Conservation (phyloP, 345 rosid species). For the Heritiera littoralis region DNA sequence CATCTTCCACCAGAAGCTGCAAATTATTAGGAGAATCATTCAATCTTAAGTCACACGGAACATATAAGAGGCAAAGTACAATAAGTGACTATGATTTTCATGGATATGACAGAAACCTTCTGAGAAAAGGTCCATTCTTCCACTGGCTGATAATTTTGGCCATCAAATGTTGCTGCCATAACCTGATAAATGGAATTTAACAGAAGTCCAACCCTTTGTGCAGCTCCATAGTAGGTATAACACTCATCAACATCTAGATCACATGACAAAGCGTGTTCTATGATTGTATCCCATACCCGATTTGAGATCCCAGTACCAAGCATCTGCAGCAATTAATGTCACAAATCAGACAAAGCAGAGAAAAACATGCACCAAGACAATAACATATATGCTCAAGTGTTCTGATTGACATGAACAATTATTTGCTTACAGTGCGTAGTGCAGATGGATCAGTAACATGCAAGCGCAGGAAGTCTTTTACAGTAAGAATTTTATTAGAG, state of each 20-base stretch:
- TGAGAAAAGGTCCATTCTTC: constrained; percentile 36
- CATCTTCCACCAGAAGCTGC: constrained; percentile 44
- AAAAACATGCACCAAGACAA: not conserved
- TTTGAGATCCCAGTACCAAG: constrained; percentile 43
- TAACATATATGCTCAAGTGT: not conserved
- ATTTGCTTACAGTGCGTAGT: constrained; percentile 48
- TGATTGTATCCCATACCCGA: constrained; percentile 57
- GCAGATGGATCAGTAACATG: constrained; percentile 21
- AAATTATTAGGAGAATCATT: not conserved
- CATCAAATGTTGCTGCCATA: constrained; percentile 43
- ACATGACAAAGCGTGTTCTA: constrained; percentile 62
- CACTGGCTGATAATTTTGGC: constrained; percentile 25
- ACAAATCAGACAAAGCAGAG: not conserved
- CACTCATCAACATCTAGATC: constrained; percentile 46
- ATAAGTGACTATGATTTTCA: not conserved
- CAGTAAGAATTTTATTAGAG: constrained; percentile 21
- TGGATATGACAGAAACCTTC: constrained; percentile 34
- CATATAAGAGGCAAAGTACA: not conserved
- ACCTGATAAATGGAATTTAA: constrained; percentile 54
- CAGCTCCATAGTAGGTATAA: constrained; percentile 38
- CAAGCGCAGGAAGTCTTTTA: constrained; percentile 46
- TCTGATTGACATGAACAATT: not conserved
- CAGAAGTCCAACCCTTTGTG: constrained; percentile 39
- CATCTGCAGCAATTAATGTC: constrained; percentile 38
- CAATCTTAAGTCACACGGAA: constrained; percentile 3